Evolutionary conservation across 1,284 basidiomycete genomes (phyloP).

Genomic region (Singerocomus rubriflavus): DNA sequence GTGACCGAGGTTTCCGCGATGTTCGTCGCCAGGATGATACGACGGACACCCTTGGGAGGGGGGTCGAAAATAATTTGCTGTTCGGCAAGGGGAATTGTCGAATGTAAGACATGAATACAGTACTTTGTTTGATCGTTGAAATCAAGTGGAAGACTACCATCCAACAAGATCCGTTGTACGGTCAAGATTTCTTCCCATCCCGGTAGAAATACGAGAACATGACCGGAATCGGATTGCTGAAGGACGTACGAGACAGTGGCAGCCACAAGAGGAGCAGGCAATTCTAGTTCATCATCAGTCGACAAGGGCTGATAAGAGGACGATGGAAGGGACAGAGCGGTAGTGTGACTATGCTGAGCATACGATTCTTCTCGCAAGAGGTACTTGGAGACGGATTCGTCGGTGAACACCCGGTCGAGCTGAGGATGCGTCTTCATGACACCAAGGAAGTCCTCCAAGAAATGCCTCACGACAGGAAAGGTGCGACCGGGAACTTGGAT

Average conservation of each 20-base stretch:
- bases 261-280: slow-evolving; percentile 83
- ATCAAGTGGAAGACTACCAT: slow-evolving; percentile 58
- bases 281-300: slow-evolving; percentile 68
- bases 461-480: slow-evolving; percentile 83
- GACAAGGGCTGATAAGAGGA: slow-evolving; percentile 19
- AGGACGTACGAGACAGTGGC: slow-evolving; percentile 82
- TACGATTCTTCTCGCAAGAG: slow-evolving; percentile 69
- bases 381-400: slow-evolving; percentile 79
- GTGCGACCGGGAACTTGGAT: slow-evolving; percentile 91
- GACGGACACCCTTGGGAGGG: slow-evolving; percentile 71
- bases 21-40: slow-evolving; percentile 92
- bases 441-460: slow-evolving; percentile 77
- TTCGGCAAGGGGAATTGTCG: slow-evolving; percentile 85
- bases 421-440: slow-evolving; percentile 44
- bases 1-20: slow-evolving; percentile 97
- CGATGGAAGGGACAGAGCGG: slow-evolving; percentile 25
- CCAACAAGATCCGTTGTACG: slow-evolving; percentile 68
- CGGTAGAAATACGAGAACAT: slow-evolving; percentile 89
- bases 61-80: slow-evolving; percentile 91
- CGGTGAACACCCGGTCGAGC: slow-evolving; percentile 66
- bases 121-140: slow-evolving; percentile 62
- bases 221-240: slow-evolving; percentile 74
- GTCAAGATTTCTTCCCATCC: slow-evolving; percentile 91
- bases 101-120: slow-evolving; percentile 88
- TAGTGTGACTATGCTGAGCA: slow-evolving; percentile 15